Base-by-base conservation (phyloP, 345 rosid genomes). In the Carallia brachiata region DNA sequence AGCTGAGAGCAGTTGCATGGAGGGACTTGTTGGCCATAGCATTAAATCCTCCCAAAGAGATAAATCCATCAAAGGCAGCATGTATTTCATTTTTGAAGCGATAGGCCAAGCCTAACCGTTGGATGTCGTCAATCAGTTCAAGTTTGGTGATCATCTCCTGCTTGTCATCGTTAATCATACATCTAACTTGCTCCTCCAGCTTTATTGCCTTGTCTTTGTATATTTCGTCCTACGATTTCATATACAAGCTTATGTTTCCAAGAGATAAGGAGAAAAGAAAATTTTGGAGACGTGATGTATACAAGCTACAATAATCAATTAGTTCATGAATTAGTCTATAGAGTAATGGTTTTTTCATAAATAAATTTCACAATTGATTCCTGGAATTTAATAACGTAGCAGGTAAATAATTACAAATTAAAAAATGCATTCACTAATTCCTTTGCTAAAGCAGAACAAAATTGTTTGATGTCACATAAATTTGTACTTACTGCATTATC, bases 111-210 rank as follows among this genome's bases (percentile, higher is more conserved):
- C 88, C 88, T 62, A 80, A 36, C 52, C 86, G 73, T 61, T 82
- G 79, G 36, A 86, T 67, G 52, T 79, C 84, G 56, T 86, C 88
- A 31, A 86, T 77, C 71, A 79, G 10, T 64, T 75, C 74, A 53
- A 86, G 77, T 10, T 67, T 23, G 53, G 15, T 15, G 64, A 69
- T 6, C 32, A 69, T 2, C 9, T 75, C 67, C 15, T 44, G 73
- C 12, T 30, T 60, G 59, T 62, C 76, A 28, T 56, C 61, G 4
- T 59, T 52, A 5, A 84, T 47, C 53, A 59, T 66, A 34, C 55
- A 10, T 48, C 79, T 74, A 59, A 82, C 63, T 34, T 78, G 74
- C 54, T 72, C 73, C 70, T 80, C 83, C 13, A 84, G 69, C 62
- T 59, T 48, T 40, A 18, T 31, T 7, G 52, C 77, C 69, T 69